Evolutionary conservation across 768 basidiomycete genomes (phyloP).

Genomic region (Brasilioporus rufonigricans): DNA sequence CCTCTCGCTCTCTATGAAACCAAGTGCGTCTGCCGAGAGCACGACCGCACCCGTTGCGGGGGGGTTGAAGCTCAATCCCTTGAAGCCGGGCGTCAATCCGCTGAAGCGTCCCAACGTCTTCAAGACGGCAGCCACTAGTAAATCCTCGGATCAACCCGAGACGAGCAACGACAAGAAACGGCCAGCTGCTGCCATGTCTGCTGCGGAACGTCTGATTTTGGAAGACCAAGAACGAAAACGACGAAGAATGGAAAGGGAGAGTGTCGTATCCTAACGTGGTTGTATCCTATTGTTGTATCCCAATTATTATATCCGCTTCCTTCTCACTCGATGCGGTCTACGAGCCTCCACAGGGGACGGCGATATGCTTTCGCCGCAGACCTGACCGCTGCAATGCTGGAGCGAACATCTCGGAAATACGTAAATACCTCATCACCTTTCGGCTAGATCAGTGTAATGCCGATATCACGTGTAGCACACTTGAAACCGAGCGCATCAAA

Average conservation of each 20-base stretch:
- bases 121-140: constrained; percentile 46
- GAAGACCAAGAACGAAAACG: constrained; percentile 92
- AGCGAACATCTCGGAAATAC: no score
- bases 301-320: constrained; percentile 5
- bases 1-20: constrained; percentile 65
- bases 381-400: no score
- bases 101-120: constrained; percentile 75
- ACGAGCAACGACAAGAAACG: constrained; percentile 58
- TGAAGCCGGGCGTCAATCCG: constrained; percentile 46
- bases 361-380: no score
- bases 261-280: constrained; percentile 12
- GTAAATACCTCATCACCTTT: no score
- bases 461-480: not conserved
- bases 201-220: constrained; percentile 80
- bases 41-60: constrained; percentile 32
- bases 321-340: not conserved
- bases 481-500: not conserved
- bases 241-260: constrained; percentile 64
- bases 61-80: constrained; percentile 61
- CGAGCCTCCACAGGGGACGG: no score
- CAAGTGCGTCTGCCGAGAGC: constrained; percentile 29
- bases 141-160: constrained; percentile 28
- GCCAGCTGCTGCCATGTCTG: constrained; percentile 62
- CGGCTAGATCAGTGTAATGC: not conserved
- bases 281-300: constrained; percentile 13